These are phyloP conservation scores for Russula emetica DNA, from an alignment of 768 basidiomycete species.

Conservation along the genomic window DNA sequence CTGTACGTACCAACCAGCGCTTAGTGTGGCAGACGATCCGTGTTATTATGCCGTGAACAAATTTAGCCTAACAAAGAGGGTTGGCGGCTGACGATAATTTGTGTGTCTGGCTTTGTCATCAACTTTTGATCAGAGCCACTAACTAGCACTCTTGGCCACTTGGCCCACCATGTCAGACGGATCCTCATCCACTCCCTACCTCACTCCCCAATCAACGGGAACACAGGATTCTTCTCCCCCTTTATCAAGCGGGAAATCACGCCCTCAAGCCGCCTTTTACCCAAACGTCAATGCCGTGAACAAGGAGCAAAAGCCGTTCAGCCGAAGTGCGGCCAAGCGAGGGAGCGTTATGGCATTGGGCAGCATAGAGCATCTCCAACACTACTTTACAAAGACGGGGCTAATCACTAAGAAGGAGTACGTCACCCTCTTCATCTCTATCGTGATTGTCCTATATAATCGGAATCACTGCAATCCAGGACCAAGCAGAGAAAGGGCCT, in stretches of 20 bases:
- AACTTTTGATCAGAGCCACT: not conserved
- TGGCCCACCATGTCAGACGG: slow-evolving; percentile 29
- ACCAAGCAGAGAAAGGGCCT: slow-evolving; percentile 53
- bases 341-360: slow-evolving; percentile 92
- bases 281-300: slow-evolving; percentile 65
- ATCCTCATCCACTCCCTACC: slow-evolving; percentile 47
- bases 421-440: slow-evolving; percentile 33
- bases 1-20: no score
- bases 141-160: not conserved
- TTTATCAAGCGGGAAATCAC: slow-evolving; percentile 45
- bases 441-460: slow-evolving; percentile 8
- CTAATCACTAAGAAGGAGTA: slow-evolving; percentile 69
- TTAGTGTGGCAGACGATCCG: no score
- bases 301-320: slow-evolving; percentile 81
- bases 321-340: slow-evolving; percentile 85
- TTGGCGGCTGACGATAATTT: no score
- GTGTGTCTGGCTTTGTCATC: not conserved
- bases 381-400: slow-evolving; percentile 90
- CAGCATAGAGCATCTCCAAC: slow-evolving; percentile 94
- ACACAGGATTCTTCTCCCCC: slow-evolving; percentile 36
- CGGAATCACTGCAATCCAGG: slow-evolving; percentile 31
- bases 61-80: no score
- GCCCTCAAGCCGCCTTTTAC: slow-evolving; percentile 74
- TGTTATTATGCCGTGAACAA: no score
- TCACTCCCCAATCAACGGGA: slow-evolving; percentile 62